Evolutionary conservation across 331 rosid genomes (phyloP), one percentile per base, ranked within the genome.

Genomic region (Acacia pycnantha): DNA sequence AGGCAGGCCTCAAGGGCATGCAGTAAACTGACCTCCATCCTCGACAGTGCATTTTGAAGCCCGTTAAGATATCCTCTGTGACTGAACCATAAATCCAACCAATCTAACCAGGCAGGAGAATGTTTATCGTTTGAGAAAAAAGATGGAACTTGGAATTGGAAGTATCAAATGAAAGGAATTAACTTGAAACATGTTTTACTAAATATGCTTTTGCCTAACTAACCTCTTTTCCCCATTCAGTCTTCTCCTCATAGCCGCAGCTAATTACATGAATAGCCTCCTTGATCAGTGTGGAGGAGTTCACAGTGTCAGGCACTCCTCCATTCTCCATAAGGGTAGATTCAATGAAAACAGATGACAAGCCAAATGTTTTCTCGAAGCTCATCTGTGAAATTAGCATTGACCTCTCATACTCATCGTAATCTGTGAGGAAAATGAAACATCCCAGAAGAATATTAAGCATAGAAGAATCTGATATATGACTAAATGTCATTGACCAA

Each of bases 81-180:
- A 96, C 93, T 31, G 99, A 96, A 15, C 99, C 99, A 77, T 96
- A 96, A 77, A 96, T 96, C 99, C 99, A 96, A 70, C 99, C 99
- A 86, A 96, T 92, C 99, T 96, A 86, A 76, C 74, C 58, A 82
- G 14, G 24, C 76, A 85, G 33, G 77, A 86, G 58, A 67, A 73
- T 12, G 46, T 68, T 51, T 12, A 33, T 62, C 62, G 22, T 51
- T 33, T 10, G 71, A 64, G 84, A 44, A 69, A 13, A 16, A 79
- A 13, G 86, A 29, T 27, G 58, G 58, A 64, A 64, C 37, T 41
- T 35, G 58, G 31, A 46, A 44, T 29, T 35, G 40, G 16, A 26
- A 24, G 8, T 46, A 70, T 70, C 22, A 43, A 9, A 62, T 48
- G 62, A 62, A 73, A 51, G 71, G 22, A 84, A 69, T 40, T 4